Evolutionary conservation across 306 rosid species (phyloP), one percentile per base, ranked within the genome.

Genomic region (Calophaca sinica): DNA sequence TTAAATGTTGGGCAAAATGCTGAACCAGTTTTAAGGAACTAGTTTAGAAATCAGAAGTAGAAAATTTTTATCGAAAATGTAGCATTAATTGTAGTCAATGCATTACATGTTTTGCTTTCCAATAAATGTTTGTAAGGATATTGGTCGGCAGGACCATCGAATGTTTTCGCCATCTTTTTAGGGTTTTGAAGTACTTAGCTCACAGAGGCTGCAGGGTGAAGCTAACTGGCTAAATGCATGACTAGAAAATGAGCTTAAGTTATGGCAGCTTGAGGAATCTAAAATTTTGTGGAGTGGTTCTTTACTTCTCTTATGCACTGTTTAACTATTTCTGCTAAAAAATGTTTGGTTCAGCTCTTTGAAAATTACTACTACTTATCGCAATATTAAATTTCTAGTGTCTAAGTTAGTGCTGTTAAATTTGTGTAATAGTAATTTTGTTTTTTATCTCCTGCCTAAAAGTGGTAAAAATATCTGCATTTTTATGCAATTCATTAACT

Each of bases 181-280:
- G 61, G 44, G 54, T 52, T 51, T 63, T 75, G 64, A 39, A 64
- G 51, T 65, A 52, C 48, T n/a, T 33, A 9, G 49, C 48, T 14
- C 11, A 33, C 44, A n/a, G 3, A 58, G 26, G 75, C 32, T 7
- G 44, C 9, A 39, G 6, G 71, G 76, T 49, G 52, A 36, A 33
- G 48, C 64, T n/a, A 20, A 6, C 63, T 38, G 39, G 39, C 51
- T 48, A 49, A 50, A 69, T 77, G 33, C 62, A 49, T 70, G 65
- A 69, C 44, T 69, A 62, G 77, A 70, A 78, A 44, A 6, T 62
- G 33, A 50, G 14, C 62, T 70, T 60, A 57, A 60, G 71, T 48
- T 42, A 20, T 60, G 63, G 70, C 13, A 77, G 54, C 26, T 35
- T 59, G 75, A 60, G 55, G 48, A 29, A 68, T 41, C 70, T 58